Base-by-base conservation (phyloP, 768 basidiomycete species). In the Boletales sp. region DNA sequence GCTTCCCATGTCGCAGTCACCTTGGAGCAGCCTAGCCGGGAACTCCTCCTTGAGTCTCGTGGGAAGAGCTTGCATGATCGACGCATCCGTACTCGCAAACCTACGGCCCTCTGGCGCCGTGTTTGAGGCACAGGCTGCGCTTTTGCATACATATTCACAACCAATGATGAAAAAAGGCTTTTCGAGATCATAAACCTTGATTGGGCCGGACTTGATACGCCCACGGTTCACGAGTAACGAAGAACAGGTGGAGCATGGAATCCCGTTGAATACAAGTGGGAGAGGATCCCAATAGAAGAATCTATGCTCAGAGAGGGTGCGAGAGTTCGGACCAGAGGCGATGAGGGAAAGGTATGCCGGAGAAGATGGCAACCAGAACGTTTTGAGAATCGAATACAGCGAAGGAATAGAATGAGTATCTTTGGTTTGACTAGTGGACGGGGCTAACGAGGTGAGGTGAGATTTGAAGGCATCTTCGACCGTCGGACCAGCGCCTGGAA, bases 261-360 rank as follows among this genome's bases (percentile, higher is more conserved):
- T 86, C 4, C 89, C 89, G 52, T 90, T 87, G 71, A 90, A 87
- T 9, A 89, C 81, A 41, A 91, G 80, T 1, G 88, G 86, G 43
- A 84, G 82, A 0, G 89, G 89, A 53, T 91, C 89, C 89, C 89
- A 91, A 57, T 87, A 91, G n/a, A 91, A 70, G 68, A 91, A 91
- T 4, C 79, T 80, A 54, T 90, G 84, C 47, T 87, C 82, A 7
- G 84, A 83, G 2, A 84, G 82, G 0, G 80, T 85, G 35, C 86
- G 82, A 11, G 83, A 74, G 10, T 82, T 81, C 1, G 85, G 77
- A n/a, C 66, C 66, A 2, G 86, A 87, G 21, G 86, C 85, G 10
- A 87, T 89, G 35, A 89, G 73, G 0, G 83, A 80, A 56, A 89
- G 87, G 60, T 88, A 90, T 0, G 82, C 74, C 0, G 89, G 87